Evolutionary conservation across 495 filamentous ascomycete genomes (phyloP).

Genomic region (Aspergillus mulundensis): DNA sequence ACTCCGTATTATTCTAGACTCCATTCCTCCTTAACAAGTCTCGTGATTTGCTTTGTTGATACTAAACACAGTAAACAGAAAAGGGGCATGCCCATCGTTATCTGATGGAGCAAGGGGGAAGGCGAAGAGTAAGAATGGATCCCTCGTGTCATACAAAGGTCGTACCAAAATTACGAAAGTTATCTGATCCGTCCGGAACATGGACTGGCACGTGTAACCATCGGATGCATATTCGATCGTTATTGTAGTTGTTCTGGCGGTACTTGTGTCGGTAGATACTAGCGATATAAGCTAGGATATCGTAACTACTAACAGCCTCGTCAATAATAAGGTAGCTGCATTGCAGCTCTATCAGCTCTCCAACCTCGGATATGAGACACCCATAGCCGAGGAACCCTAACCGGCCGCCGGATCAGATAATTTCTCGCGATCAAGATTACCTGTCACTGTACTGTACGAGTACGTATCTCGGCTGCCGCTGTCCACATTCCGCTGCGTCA

Average conservation of each 20-base stretch:
- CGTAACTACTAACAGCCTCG: no score
- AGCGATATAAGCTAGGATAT: no score
- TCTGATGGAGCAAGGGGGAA: not conserved
- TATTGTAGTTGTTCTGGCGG: no score
- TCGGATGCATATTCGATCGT: no score
- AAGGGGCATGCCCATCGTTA: not conserved
- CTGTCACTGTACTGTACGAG: not conserved
- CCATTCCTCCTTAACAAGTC: no score
- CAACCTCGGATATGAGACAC: not conserved
- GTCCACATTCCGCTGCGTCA: conserved; percentile 10
- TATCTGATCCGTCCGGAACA: not conserved
- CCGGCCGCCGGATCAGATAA: conserved; percentile 23
- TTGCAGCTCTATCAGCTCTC: not conserved
- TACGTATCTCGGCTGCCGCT: conserved; percentile 2
- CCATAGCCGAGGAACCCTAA: not conserved
- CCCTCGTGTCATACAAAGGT: no score
- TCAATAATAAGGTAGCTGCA: no score
- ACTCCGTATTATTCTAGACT: no score
- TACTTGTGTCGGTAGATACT: no score
- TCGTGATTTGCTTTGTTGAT: no score
- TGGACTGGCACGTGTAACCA: no score
- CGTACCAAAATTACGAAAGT: no score
- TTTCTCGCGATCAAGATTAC: conserved; percentile 13
- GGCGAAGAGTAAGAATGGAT: not conserved
- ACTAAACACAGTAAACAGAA: not conserved